Evolutionary conservation across 352 stramenopile genomes (phyloP).

Genomic region (Stephanocyclus meneghinianus): DNA sequence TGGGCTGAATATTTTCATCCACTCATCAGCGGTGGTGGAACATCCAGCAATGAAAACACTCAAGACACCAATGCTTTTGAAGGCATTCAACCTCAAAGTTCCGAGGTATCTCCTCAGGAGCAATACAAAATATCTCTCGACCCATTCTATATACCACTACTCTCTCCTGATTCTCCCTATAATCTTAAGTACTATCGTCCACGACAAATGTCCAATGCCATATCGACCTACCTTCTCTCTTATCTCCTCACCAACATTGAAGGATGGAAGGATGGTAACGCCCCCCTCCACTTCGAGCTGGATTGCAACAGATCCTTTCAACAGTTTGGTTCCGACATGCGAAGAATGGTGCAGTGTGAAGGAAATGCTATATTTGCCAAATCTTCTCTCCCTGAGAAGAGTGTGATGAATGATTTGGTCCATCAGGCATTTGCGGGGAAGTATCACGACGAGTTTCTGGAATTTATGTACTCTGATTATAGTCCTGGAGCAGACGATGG

Average conservation of each 20-base stretch:
- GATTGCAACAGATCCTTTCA: not conserved
- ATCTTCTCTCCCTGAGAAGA: not conserved
- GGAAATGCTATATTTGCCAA: conserved; percentile 8
- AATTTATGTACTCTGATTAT: conserved; percentile 15
- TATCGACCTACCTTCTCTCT: not conserved
- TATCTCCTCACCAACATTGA: conserved; percentile 11
- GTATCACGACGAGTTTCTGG: conserved; percentile 11
- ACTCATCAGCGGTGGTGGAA: not conserved
- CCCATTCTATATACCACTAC: conserved; percentile 4
- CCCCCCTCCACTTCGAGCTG: conserved; percentile 3
- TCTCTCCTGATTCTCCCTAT: not conserved
- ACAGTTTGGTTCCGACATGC: not conserved
- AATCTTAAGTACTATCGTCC: conserved; percentile 1
- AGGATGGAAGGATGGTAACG: conserved; percentile 13
- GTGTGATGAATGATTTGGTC: conserved; percentile 19
- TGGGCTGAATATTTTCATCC: conserved; percentile 31
- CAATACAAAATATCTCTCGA: conserved; percentile 2
- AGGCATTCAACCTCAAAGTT: not conserved
- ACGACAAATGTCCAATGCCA: conserved; percentile 11
- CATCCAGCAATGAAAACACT: not conserved
- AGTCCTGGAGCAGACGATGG: not conserved
- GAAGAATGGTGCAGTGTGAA: conserved; percentile 7
- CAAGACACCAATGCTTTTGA: not conserved
- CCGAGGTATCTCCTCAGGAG: not conserved
- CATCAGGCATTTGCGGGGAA: conserved; percentile 20